Base-by-base conservation (phyloP, 331 rosid genomes). In the Quercus tomentella region DNA sequence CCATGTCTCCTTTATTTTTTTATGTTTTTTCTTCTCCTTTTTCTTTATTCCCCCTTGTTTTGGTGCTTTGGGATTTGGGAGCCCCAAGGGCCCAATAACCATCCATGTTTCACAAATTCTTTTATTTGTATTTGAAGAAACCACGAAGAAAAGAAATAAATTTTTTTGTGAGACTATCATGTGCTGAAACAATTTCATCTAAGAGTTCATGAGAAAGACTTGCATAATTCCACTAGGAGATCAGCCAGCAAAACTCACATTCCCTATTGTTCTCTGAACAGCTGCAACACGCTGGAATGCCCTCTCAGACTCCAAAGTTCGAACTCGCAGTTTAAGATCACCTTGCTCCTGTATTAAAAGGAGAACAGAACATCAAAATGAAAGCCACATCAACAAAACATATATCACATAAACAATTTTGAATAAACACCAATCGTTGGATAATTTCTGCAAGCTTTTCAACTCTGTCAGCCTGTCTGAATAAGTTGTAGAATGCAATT, bases 391-490 rank as follows among this genome's bases (percentile, higher is more conserved):
- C 28, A 33, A 35, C n/a, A 73, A 25, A 79, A 57, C 55, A 30
- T 83, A 79, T 57, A 60, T 68, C 69, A 80, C 54, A 74, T 66
- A 54, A 72, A 49, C 12, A 70, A 72, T 77, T 70, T 80, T 58
- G 11, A 52, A 70, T 69, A 28, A 74, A 62, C 76, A 94, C 98
- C 95, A 94, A 78, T 87, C 90, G 86, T 79, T 91, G 92, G 82
- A 92, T 92, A 77, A 96, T 79, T 63, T 90, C 90, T 63, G 97
- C 97, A 79, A 96, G 98, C 86, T 85, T 96, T 85, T 91, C 97
- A 54, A 96, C 94, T 84, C 99, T 90, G 70, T 96, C 99, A 75
- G 99, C 97, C 87, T 96, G 99, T 82, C 99, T 90, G 87, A 96
- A 93, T 80, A 96, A 89, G 89, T 96, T 96, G 86, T 81, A 93